Base-by-base conservation (phyloP, 768 basidiomycete genomes). In the Pleurotus pulmonarius region DNA sequence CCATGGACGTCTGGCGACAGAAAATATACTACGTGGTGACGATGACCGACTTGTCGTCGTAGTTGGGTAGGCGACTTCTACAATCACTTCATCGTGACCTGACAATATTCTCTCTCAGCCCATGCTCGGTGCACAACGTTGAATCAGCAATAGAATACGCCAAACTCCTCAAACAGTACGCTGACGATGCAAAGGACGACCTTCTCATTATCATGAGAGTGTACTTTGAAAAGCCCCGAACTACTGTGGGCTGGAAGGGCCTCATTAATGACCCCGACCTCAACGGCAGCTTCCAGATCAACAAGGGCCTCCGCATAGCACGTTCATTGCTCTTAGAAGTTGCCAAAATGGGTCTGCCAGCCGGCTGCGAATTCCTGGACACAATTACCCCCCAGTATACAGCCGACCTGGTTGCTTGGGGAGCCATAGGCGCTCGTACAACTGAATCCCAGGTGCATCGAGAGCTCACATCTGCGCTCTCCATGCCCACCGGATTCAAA, bases 401-500 rank as follows among this genome's bases (percentile, higher is more conserved):
- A 41, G 79, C 88, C 34, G 91, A 92, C 67, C 80, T 93, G 39
- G 84, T 86, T 59, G 89, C 88, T 54, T 96, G 94, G 94, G 94
- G 93, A 41, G 94, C 96, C 6, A 98, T 99, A 61, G 96, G 97
- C 22, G 97, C 97, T 1, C 83, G 97, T 53, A 98, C 97, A 1
- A 99, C 97, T 38, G 97, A 99, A 71, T 92, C 90, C 3, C 96
- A 98, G 72, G 85, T 99, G 6, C 97, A 98, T 67, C 87, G 97
- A 57, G 97, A 98, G 71, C 87, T 98, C 45, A 94, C 94, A 4
- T 94, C 90, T 3, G 96, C 95, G 66, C 88, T 92, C 22, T 97
- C 95, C 51, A 98, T 97, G 87, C 95, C 97, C 18, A 93, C 98
- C 61, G 92, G 94, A 7, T 99, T 99, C 86, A 99, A 99, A 74